Conservation (phyloP, 352 stramenopile species). For the Pythium coloratum region DNA sequence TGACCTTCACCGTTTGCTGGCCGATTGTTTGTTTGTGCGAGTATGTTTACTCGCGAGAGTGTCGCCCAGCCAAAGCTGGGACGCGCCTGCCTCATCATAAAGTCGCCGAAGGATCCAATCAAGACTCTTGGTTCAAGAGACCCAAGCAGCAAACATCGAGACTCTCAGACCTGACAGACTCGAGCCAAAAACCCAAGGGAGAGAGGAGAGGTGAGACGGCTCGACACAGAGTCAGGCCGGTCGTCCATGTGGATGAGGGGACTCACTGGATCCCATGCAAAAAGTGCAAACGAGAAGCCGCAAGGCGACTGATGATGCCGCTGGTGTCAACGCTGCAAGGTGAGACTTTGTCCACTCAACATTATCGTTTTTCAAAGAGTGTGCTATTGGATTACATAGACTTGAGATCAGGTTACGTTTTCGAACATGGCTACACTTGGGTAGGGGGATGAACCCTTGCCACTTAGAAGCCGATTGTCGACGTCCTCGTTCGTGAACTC, state of each 20-base stretch:
- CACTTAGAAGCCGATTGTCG: not conserved
- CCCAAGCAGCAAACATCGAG: not conserved
- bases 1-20: not conserved
- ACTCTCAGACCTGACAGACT: not conserved
- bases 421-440: not conserved
- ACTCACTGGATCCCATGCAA: not conserved
- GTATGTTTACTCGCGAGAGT: not conserved
- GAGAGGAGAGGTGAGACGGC: constrained; percentile 4
- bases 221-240: not conserved
- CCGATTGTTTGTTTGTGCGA: not conserved
- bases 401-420: not conserved
- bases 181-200: not conserved
- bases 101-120: not conserved
- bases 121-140: no score
- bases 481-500: not conserved
- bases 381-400: not conserved
- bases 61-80: not conserved
- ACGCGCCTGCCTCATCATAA: not conserved
- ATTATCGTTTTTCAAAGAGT: not conserved
- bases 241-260: not conserved
- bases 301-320: not conserved
- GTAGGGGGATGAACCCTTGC: not conserved
- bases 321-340: not conserved
- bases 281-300: not conserved
- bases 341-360: constrained; percentile 8